phyloP scores from a whole-genome alignment of 2,329 filamentous ascomycete species.

The Sporothrix brunneoviolacea region DNA sequence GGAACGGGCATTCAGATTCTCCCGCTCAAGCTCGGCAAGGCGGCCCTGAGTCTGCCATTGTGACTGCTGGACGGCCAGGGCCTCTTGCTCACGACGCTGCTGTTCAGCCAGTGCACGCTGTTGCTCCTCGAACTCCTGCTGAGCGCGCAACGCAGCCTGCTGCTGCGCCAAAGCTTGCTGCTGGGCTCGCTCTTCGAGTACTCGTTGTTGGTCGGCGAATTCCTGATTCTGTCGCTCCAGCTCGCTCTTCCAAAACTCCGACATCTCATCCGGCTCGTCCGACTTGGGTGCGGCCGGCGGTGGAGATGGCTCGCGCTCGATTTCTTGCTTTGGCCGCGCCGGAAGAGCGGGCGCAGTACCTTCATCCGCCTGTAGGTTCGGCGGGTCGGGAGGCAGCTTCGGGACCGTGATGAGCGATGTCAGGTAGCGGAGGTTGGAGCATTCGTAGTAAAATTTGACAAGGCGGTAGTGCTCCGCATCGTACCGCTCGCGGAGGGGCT shows the following conservation, averaged over 20 bases:
- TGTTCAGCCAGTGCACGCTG: slow-evolving; percentile 83
- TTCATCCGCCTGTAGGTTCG: slow-evolving; percentile 79
- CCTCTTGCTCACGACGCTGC: slow-evolving; percentile 83
- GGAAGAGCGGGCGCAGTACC: slow-evolving; percentile 79
- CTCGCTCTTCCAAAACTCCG: slow-evolving; percentile 96
- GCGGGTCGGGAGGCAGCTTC: slow-evolving; percentile 89
- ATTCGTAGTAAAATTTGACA: slow-evolving; percentile 98
- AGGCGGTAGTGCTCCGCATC: slow-evolving; percentile 94
- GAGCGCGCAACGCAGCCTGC: slow-evolving; percentile 74
- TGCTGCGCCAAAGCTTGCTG: slow-evolving; percentile 75
- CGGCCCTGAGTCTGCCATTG: slow-evolving; percentile 92
- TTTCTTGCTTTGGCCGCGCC: slow-evolving; percentile 69
- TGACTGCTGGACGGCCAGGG: slow-evolving; percentile 79
- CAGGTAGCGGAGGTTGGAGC: slow-evolving; percentile 92
- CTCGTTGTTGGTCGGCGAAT: slow-evolving; percentile 88
- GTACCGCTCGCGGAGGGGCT: slow-evolving; percentile 81
- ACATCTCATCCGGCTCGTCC: slow-evolving; percentile 88
- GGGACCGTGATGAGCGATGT: slow-evolving; percentile 95
- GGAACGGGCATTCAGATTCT: slow-evolving; percentile 87
- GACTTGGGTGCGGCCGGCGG: slow-evolving; percentile 60
- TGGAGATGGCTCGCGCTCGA: slow-evolving; percentile 61
- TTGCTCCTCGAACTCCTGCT: slow-evolving; percentile 94
- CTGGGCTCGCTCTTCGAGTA: slow-evolving; percentile 81
- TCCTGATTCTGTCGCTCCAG: slow-evolving; percentile 86
- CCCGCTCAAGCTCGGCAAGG: slow-evolving; percentile 89